A percentile compares a stretch with the other conserved stretches of the same genome.
Conservation (phyloP, 2,329 filamentous ascomycete species). For the Trichoderma semiorbis region DNA sequence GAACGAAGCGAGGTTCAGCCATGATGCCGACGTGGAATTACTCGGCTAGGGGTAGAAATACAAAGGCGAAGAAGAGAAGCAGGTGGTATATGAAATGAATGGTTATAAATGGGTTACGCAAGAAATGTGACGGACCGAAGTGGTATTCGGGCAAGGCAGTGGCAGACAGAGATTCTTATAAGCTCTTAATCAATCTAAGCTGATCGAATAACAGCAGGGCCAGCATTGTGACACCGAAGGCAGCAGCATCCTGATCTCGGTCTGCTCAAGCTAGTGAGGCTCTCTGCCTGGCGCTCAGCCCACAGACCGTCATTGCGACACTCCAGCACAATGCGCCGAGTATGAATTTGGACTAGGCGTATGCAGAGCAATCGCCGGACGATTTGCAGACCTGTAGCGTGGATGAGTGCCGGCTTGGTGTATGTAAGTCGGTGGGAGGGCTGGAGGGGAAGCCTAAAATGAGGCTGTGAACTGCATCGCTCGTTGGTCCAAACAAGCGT, state of each 20-base stretch:
- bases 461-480: slow-evolving; percentile 13
- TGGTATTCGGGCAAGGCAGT: neutral
- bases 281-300: slow-evolving; percentile 16
- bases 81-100: neutral
- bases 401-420: neutral
- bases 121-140: neutral
- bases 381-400: neutral
- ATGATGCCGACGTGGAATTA: neutral
- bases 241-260: slow-evolving; percentile 12
- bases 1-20: neutral
- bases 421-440: neutral
- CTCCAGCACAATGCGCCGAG: neutral
- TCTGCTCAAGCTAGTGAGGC: slow-evolving; percentile 2
- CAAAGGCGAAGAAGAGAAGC: neutral
- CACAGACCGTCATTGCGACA: neutral
- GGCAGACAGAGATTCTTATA: neutral
- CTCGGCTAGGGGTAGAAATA: no score
- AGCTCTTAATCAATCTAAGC: neutral
- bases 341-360: neutral
- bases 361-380: slow-evolving; percentile 6
- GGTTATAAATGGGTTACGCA: neutral
- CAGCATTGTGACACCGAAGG: neutral
- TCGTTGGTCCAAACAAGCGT: neutral
- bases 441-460: neutral
- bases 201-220: neutral